Conservation (phyloP, 306 rosid genomes). For the Vigna hirtella region DNA sequence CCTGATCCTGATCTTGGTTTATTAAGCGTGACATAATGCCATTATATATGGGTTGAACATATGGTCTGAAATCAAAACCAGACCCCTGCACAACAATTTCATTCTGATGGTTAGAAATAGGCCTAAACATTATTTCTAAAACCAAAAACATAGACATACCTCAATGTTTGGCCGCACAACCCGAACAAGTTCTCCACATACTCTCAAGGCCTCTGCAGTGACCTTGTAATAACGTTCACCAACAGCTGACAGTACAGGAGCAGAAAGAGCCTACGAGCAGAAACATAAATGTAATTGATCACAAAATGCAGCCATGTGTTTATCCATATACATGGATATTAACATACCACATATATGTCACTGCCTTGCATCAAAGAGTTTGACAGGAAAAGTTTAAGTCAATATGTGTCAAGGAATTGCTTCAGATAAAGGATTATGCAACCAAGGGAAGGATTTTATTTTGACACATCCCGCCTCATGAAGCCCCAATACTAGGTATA, state of each 20-base stretch:
- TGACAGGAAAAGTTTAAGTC: neutral
- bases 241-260: slow-evolving; percentile 94
- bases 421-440: slow-evolving; percentile 15
- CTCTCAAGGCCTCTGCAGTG: slow-evolving; percentile 98
- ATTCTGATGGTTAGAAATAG: slow-evolving; percentile 41
- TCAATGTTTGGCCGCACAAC: slow-evolving; percentile 89
- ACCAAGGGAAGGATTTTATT: slow-evolving; percentile 22
- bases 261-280: slow-evolving; percentile 82
- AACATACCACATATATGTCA: slow-evolving; percentile 14
- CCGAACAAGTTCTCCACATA: slow-evolving; percentile 94
- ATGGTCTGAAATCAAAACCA: slow-evolving; percentile 85
- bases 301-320: neutral
- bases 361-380: slow-evolving; percentile 29
- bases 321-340: neutral
- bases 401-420: slow-evolving; percentile 25
- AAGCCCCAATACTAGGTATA: neutral
- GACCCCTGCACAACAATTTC: slow-evolving; percentile 59
- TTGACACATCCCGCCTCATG: neutral
- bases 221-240: slow-evolving; percentile 99
- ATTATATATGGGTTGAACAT: slow-evolving; percentile 84
- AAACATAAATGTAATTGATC: slow-evolving; percentile 32
- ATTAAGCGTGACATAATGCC: slow-evolving; percentile 98
- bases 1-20: slow-evolving; percentile 99
- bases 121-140: slow-evolving; percentile 25
- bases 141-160: slow-evolving; percentile 55